These are phyloP conservation scores for Neolecta irregularis DNA, from an alignment of 1,139 yeast species.

Conservation along the genomic window DNA sequence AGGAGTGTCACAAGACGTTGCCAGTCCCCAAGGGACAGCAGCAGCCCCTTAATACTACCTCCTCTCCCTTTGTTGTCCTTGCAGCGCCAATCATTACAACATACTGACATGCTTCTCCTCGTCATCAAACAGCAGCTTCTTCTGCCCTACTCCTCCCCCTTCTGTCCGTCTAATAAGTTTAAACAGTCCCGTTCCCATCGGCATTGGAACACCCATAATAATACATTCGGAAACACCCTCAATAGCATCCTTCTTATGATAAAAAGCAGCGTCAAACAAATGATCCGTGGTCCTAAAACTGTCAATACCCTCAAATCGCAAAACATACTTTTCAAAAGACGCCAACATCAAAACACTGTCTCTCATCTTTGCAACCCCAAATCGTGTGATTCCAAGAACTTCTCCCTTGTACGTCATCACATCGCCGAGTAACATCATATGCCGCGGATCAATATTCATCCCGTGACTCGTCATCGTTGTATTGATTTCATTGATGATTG, in stretches of 20 bases:
- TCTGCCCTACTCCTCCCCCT: slow-evolving; percentile 7
- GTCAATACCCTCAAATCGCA: no score
- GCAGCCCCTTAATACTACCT: no score
- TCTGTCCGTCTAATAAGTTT: slow-evolving; percentile 33
- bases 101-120: no score
- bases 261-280: slow-evolving; percentile 93
- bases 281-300: slow-evolving; percentile 99
- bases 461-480: slow-evolving; percentile 98
- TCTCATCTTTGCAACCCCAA: slow-evolving; percentile 96
- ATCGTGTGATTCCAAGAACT: slow-evolving; percentile 92
- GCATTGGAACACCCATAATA: slow-evolving; percentile 93
- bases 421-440: slow-evolving; percentile 89
- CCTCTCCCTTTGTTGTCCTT: no score
- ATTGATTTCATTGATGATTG: slow-evolving; percentile 87
- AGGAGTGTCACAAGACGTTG: no score
- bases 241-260: slow-evolving; percentile 85
- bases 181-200: slow-evolving; percentile 94
- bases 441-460: slow-evolving; percentile 99
- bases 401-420: slow-evolving; percentile 99
- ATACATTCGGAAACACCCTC: slow-evolving; percentile 98
- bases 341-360: slow-evolving; percentile 95
- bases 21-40: no score
- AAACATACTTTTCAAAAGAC: slow-evolving; percentile 89
- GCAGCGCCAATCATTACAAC: no score
- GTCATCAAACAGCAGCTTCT: slow-evolving; percentile 7